Conservation (phyloP, 169 alveolate species). For the Ichthyophthirius multifiliis region DNA sequence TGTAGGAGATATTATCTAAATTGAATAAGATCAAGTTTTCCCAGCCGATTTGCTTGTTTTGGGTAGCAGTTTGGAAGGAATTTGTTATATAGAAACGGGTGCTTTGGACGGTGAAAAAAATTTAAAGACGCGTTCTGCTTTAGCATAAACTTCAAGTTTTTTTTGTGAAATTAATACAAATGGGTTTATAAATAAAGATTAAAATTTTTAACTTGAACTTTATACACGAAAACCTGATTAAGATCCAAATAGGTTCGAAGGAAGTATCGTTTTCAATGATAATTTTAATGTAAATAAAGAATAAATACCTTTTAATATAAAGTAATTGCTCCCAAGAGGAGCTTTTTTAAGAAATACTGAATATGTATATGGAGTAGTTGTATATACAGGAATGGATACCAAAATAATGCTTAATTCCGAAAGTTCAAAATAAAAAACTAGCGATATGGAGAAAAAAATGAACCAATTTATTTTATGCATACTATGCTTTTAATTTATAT, state of each 20-base stretch:
- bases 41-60: constrained; percentile 80
- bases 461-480: constrained; percentile 45
- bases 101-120: constrained; percentile 87
- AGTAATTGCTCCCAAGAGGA: constrained; percentile 69
- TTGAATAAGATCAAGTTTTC: constrained; percentile 66
- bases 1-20: constrained; percentile 75
- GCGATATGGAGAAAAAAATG: constrained; percentile 53
- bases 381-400: constrained; percentile 75
- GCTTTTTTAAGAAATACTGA: constrained; percentile 62
- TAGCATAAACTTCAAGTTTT: not conserved
- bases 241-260: constrained; percentile 32
- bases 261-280: constrained; percentile 20
- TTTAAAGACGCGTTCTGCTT: constrained; percentile 54
- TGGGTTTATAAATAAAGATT: not conserved
- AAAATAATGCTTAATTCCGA: constrained; percentile 74
- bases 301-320: constrained; percentile 20
- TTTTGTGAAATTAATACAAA: not conserved
- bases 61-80: constrained; percentile 65
- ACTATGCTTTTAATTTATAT: not conserved
- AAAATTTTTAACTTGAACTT: too few species aligned
- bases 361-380: constrained; percentile 65
- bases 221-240: too few species aligned
- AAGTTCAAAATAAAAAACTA: constrained; percentile 48
- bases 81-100: constrained; percentile 74
- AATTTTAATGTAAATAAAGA: not conserved